Conservation (phyloP, 805 yeast species). For the Sporopachydermia lactativora region DNA sequence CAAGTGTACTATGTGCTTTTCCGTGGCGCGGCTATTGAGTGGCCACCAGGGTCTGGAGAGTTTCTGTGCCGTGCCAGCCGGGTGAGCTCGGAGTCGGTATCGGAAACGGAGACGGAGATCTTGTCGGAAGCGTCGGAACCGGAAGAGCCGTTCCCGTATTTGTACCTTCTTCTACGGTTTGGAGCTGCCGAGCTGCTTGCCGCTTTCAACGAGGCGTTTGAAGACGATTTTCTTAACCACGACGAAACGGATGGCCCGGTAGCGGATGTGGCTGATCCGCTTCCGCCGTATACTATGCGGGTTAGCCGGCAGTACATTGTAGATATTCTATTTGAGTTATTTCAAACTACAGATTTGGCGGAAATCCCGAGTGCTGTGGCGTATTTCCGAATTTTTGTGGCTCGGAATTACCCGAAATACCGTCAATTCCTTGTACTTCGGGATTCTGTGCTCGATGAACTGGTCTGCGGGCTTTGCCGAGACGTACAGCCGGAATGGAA, state of each 20-base stretch:
- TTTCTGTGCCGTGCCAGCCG: constrained; percentile 23
- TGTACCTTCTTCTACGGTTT: constrained; percentile 38
- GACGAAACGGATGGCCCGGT: constrained; percentile 20
- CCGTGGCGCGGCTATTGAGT: constrained; percentile 34
- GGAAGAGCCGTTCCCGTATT: constrained; percentile 56
- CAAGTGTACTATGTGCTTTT: constrained; percentile 44
- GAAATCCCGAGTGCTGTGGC: constrained; percentile 15
- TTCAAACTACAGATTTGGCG: constrained; percentile 21
- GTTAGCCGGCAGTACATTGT: constrained; percentile 65
- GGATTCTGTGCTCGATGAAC: constrained; percentile 35
- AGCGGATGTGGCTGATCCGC: constrained; percentile 6
- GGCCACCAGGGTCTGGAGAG: constrained; percentile 28
- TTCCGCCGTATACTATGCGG: constrained; percentile 3
- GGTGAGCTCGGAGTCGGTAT: too few species aligned
- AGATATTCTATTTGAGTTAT: constrained; percentile 53
- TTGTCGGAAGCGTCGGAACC: constrained; percentile 13
- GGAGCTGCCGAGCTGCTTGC: constrained; percentile 49
- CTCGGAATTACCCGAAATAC: constrained; percentile 74
- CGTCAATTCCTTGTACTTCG: constrained; percentile 67
- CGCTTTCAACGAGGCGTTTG: constrained; percentile 70
- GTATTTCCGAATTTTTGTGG: constrained; percentile 53
- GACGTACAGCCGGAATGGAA: constrained; percentile 21
- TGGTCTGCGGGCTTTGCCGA: constrained; percentile 37
- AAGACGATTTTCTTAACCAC: constrained; percentile 62
- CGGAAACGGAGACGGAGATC: background rate